Conservation (phyloP, 139 green algal genomes). For the Chlamydomonas schloesseri region DNA sequence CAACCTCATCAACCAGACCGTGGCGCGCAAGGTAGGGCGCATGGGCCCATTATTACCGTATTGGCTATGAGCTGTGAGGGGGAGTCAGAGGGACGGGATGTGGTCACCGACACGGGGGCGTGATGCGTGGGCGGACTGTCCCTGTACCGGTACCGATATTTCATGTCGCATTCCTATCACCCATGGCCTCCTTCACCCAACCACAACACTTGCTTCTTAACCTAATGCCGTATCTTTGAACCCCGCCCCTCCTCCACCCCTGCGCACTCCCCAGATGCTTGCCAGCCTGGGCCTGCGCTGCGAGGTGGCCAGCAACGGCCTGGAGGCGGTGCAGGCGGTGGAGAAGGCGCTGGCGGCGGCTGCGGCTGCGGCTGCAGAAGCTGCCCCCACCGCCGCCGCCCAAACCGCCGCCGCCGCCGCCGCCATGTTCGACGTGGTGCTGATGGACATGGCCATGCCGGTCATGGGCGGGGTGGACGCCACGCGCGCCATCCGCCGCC, state of each 20-base stretch:
- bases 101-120: no score
- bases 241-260: no score
- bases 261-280: constrained; percentile 63
- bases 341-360: background rate
- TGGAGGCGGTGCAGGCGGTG: constrained; percentile 77
- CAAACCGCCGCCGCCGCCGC: background rate
- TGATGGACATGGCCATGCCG: constrained; percentile 94
- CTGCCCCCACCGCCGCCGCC: no score
- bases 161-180: no score
- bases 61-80: no score
- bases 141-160: no score
- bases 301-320: constrained; percentile 77
- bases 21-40: constrained; percentile 66
- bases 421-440: constrained; percentile 43
- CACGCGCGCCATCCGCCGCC: constrained; percentile 73
- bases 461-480: constrained; percentile 90
- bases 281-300: constrained; percentile 70
- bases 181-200: no score
- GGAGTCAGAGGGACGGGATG: no score
- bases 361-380: background rate
- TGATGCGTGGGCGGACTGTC: no score
- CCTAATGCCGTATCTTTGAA: no score
- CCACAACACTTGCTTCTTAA: no score
- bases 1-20: constrained; percentile 92
- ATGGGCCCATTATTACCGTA: no score